These are phyloP conservation scores for Dissophora globulifera DNA, from an alignment of 192 early-diverging fungal genomes.

Conservation along the genomic window DNA sequence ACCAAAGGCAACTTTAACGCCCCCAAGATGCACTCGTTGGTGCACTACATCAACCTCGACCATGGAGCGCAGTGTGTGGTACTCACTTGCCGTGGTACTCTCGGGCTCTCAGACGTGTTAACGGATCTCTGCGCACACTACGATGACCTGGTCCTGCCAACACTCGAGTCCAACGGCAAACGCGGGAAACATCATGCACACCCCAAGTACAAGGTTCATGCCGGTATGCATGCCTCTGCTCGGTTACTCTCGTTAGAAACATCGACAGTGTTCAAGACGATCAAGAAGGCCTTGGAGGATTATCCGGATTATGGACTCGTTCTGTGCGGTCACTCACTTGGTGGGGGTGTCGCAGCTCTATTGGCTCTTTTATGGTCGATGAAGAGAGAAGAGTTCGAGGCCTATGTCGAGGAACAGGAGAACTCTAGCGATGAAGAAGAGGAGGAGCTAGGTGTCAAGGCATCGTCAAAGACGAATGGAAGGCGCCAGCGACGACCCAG, in stretches of 20 bases:
- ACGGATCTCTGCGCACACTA: slow-evolving; percentile 89
- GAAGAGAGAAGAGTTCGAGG: slow-evolving; percentile 59
- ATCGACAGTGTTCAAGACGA: slow-evolving; percentile 76
- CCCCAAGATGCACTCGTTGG: slow-evolving; percentile 76
- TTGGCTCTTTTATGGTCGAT: slow-evolving; percentile 80
- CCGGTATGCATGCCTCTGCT: slow-evolving; percentile 88
- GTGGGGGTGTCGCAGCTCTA: slow-evolving; percentile 86
- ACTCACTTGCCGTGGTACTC: slow-evolving; percentile 87
- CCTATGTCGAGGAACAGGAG: slow-evolving; percentile 40
- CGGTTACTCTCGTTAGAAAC: slow-evolving; percentile 71
- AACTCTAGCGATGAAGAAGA: slow-evolving; percentile 53
- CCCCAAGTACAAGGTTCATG: slow-evolving; percentile 72
- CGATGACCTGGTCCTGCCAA: slow-evolving; percentile 62
- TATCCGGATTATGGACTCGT: slow-evolving; percentile 86
- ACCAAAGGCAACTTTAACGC: slow-evolving; percentile 43
- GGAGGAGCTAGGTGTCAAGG: slow-evolving; percentile 2
- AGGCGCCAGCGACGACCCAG: not conserved
- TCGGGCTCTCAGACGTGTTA: slow-evolving; percentile 87
- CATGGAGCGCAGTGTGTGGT: slow-evolving; percentile 81
- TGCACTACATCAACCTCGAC: slow-evolving; percentile 87
- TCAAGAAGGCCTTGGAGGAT: slow-evolving; percentile 72
- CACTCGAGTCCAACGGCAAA: slow-evolving; percentile 20
- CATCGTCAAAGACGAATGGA: slow-evolving; percentile 4
- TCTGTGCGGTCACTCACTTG: slow-evolving; percentile 89
- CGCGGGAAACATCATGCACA: slow-evolving; percentile 8